phyloP scores from a whole-genome alignment of 2,329 filamentous ascomycete genomes.

The Cladosporium sp. region DNA sequence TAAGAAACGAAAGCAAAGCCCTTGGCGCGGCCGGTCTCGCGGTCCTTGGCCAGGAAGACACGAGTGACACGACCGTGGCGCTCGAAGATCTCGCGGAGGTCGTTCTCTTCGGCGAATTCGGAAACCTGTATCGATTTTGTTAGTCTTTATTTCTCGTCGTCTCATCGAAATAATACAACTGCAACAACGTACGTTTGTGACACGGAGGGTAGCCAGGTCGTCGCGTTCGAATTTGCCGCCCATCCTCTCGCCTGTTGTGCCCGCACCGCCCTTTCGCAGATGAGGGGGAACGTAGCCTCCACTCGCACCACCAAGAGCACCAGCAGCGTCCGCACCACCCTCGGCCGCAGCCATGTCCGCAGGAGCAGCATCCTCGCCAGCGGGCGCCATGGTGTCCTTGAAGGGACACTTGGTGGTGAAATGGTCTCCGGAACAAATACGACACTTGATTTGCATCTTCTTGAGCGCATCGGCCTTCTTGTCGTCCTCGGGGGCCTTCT shows the following conservation, averaged over 20 bases:
- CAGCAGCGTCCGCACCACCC: constrained; percentile 49
- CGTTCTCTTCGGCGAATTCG: constrained; percentile 94
- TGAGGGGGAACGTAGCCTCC: constrained; percentile 94
- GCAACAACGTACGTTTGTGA: constrained; percentile 86
- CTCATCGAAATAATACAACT: neutral
- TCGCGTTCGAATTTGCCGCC: constrained; percentile 93
- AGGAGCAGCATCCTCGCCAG: constrained; percentile 50
- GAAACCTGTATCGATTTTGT: constrained; percentile 64
- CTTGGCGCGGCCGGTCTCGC: constrained; percentile 94
- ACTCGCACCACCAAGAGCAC: constrained; percentile 62
- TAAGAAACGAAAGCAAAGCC: constrained; percentile 99
- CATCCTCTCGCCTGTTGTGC: constrained; percentile 79
- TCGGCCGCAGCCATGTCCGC: constrained; percentile 50
- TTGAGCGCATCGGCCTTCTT: constrained; percentile 73
- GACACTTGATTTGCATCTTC: constrained; percentile 99
- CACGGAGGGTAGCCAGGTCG: constrained; percentile 91
- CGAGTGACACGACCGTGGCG: constrained; percentile 94
- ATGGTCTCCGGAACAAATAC: constrained; percentile 98
- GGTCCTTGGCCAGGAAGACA: constrained; percentile 96
- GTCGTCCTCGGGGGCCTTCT: constrained; percentile 67
- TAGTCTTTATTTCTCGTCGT: constrained; percentile 26
- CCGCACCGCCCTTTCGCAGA: constrained; percentile 70
- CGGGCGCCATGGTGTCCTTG: constrained; percentile 98
- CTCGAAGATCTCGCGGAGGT: constrained; percentile 97
- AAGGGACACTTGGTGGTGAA: constrained; percentile 99